These are phyloP conservation scores for Populus deltoides DNA, from an alignment of 345 rosid genomes.

Conservation along the genomic window DNA sequence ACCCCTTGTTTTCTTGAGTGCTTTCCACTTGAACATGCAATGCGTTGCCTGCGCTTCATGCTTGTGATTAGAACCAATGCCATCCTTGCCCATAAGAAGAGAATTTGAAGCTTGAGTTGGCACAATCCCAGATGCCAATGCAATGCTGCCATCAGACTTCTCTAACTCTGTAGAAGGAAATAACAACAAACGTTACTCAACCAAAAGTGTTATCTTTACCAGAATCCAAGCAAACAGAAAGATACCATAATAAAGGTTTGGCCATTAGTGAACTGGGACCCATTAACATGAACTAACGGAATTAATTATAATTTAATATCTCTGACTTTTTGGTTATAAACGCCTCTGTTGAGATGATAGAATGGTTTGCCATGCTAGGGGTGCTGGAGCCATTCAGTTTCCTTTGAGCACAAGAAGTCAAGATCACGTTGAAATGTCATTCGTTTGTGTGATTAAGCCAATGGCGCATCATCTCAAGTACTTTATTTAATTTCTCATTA, in stretches of 20 bases:
- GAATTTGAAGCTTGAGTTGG: background rate
- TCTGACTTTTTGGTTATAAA: background rate
- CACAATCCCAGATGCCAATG: background rate
- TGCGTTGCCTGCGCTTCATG: background rate
- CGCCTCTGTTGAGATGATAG: background rate
- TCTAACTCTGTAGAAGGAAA: background rate
- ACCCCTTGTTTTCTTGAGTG: conserved; percentile 6
- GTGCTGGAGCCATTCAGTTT: background rate
- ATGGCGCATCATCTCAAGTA: too few relatives aligned
- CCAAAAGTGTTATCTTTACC: background rate
- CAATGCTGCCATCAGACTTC: background rate
- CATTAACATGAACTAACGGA: background rate
- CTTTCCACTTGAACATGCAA: conserved; percentile 5
- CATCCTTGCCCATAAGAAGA: background rate
- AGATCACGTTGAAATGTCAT: background rate
- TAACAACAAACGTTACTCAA: background rate
- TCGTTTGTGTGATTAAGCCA: too few relatives aligned
- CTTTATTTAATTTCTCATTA: too few relatives aligned
- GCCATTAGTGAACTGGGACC: background rate
- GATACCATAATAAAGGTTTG: background rate
- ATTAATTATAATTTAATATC: too few relatives aligned
- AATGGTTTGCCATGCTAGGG: background rate
- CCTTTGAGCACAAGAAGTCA: background rate
- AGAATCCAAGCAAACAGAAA: background rate
- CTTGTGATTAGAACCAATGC: background rate